Conservation (phyloP, 805 yeast species). For the Candida corydali region DNA sequence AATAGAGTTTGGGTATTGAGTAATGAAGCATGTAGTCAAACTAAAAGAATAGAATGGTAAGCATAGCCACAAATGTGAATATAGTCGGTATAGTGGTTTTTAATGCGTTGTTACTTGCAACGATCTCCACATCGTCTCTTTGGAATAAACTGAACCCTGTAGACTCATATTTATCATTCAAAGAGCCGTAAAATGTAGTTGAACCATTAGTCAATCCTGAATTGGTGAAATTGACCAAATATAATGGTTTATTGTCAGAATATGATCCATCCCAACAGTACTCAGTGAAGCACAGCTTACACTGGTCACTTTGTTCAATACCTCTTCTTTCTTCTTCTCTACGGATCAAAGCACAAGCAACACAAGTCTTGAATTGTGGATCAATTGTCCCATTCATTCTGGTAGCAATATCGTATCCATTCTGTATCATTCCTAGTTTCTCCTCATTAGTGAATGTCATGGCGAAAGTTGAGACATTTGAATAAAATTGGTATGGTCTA, state of each 20-base stretch:
- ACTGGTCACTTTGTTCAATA: constrained; percentile 59
- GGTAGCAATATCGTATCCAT: constrained; percentile 71
- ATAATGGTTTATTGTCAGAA: constrained; percentile 11
- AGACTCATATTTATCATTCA: neutral
- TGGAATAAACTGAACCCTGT: neutral
- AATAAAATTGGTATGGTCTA: constrained; percentile 55
- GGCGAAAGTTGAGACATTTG: constrained; percentile 73
- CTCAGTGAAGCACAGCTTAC: constrained; percentile 62
- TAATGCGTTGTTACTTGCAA: neutral
- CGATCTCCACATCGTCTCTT: neutral
- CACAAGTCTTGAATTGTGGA: constrained; percentile 64
- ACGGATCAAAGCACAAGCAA: constrained; percentile 79
- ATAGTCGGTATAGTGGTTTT: no score
- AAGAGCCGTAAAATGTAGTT: constrained; percentile 8
- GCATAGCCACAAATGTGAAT: no score
- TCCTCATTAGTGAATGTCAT: constrained; percentile 58
- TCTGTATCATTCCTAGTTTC: constrained; percentile 55
- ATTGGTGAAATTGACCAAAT: constrained; percentile 24
- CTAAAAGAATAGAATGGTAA: no score
- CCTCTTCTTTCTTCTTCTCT: constrained; percentile 71
- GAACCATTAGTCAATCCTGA: constrained; percentile 25
- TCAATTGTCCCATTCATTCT: constrained; percentile 66
- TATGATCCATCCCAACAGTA: constrained; percentile 72
- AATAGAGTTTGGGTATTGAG: no score
- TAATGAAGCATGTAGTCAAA: no score